Percentiles rank a stretch among this genome's conserved stretches.
phyloP scores from a whole-genome alignment of 148 eudicot genomes.

The Vaccinium vitisidaea region DNA sequence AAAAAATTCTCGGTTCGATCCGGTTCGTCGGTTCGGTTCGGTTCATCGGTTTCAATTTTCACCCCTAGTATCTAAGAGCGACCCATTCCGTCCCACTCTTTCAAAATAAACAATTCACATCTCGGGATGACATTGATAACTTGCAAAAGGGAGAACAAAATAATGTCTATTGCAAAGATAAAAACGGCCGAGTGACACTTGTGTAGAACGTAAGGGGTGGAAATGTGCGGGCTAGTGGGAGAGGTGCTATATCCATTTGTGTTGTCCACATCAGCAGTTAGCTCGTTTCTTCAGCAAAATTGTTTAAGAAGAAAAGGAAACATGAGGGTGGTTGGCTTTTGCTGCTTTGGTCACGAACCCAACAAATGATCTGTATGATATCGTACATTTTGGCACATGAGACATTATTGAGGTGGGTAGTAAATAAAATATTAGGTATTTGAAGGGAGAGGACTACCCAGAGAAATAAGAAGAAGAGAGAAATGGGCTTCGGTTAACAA shows the following conservation, averaged over 20 bases:
- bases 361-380: neutral
- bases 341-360: neutral
- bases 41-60: too few relatives aligned
- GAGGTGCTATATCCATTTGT: neutral
- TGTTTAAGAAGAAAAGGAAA: neutral
- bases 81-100: too few relatives aligned
- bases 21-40: too few relatives aligned
- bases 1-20: too few relatives aligned
- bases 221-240: neutral
- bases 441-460: neutral
- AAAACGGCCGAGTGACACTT: neutral
- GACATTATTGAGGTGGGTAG: neutral
- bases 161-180: too few relatives aligned
- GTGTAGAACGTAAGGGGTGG: neutral
- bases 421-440: neutral
- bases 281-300: neutral
- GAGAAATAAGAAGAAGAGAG: neutral
- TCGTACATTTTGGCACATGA: neutral
- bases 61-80: too few relatives aligned
- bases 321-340: neutral
- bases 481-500: neutral
- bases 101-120: too few relatives aligned
- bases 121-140: too few relatives aligned
- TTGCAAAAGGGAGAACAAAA: too few relatives aligned
- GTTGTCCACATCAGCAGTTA: neutral